Base-by-base conservation (phyloP, 2,329 filamentous ascomycete species). In the Cytospora schulzeri region DNA sequence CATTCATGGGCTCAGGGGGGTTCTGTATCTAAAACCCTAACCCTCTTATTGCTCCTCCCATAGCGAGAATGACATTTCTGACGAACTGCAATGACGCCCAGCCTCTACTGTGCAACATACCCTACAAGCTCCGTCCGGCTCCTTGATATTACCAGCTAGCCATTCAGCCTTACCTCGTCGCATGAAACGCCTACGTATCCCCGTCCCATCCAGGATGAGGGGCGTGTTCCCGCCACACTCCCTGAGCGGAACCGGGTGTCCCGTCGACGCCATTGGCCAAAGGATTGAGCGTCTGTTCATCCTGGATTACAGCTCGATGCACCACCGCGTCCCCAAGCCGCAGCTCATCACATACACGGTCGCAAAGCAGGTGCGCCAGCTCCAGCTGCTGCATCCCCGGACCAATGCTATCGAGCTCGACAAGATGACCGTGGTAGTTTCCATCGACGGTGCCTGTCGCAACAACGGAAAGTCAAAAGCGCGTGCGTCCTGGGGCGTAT, bases 371-470 rank as follows among this genome's bases (percentile, higher is more conserved):
- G 31, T 54, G 12, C 26, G 26, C 63, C 59, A 58, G 29, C 55
- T 54, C 28, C 48, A 45, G 28, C 14, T 55, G 11, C 8, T 33
- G 4, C 17, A 33, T 14, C 63, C 60, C 15, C 38, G 59, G 2
- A 52, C n/a, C 55, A 3, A 29, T 4, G 45, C 9, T 8, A 48
- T 62, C 3, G 59, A 51, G 26, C 12, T 59, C 17, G 54, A 65
- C 50, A 38, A 31, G 17, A n/a, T 53, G 2, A 68, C 64, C 4
- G 29, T 71, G 2, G 70, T 72, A 6, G 61, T 73, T n/a, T 60
- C 59, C 41, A 71, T 72, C 29, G 65, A 68, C 60, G 70, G 72
- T 19, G 69, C 68, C n/a, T 72, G 69, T 57, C 70, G 68, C 15
- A 52, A 60, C 48, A 70, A 66, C 52, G 72, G 71, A 4, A 69